Evolutionary conservation across 2,329 filamentous ascomycete species (phyloP), one percentile per base, ranked within the genome.

Genomic region (Metarhizium anisopliae): DNA sequence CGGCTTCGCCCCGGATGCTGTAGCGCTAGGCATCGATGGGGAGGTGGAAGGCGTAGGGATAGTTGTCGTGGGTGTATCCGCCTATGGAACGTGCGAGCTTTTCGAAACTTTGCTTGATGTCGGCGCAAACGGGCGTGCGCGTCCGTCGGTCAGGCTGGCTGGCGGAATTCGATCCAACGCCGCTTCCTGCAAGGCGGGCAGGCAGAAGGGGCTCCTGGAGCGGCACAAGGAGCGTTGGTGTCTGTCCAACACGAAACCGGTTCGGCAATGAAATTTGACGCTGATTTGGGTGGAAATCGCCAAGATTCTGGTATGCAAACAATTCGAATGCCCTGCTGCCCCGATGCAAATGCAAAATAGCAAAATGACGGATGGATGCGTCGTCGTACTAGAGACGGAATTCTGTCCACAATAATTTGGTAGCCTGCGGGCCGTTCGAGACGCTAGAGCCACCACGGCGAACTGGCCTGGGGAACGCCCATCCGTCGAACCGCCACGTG

Each of bases 1-100:
- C 65, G 78, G 70, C 65, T 80, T 78, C 64, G 77, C 74, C 67
- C 80, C 80, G 56, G 80, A 81, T 61, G 80, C 70, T 58, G 73
- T 76, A 67, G 79, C 80, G 71, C 74, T 76, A 59, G 68, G 68
- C 69, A 71, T 71, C 61, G 38, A 40, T 5, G 38, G 13, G 3
- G 38, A 11, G 38, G 11, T 2, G 38, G 38, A 40, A 14, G 13
- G 38, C 10, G 14, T 40, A 40, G 38, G 38, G 10, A 13, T 16
- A 11, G 14, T 40, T 16, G 4, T 16, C 11, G 8, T 40, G 6
- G 32, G 1, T 11, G 32, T 40, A 5, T 40, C 8, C 38, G 38
- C 14, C 14, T 40, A 40, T 40, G 13, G 4, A 40, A 40, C 7
- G 10, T 11, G 32, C 32, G 32, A 35, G 32, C 32, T 35, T 35